phyloP scores from a whole-genome alignment of 2,329 filamentous ascomycete species.

The Pseudogymnoascus sp. region DNA sequence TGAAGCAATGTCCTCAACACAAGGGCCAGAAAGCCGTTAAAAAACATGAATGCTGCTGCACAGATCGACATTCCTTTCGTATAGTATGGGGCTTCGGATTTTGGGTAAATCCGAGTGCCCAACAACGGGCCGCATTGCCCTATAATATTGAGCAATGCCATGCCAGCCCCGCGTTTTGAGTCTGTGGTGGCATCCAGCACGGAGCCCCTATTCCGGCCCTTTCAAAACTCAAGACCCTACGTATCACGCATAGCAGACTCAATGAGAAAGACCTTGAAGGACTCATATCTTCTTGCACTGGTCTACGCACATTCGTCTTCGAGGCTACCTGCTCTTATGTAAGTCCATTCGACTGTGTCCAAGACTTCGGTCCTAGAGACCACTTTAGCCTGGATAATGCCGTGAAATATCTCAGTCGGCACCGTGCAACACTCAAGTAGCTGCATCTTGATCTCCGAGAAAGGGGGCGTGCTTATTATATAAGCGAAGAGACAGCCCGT shows the following conservation, averaged over 20 bases:
- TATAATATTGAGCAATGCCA: slow-evolving; percentile 58
- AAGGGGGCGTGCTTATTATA: not conserved
- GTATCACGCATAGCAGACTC: not conserved
- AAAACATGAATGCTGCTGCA: slow-evolving; percentile 49
- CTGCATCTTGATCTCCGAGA: not conserved
- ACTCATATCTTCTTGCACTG: not conserved
- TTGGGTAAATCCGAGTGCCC: slow-evolving; percentile 55
- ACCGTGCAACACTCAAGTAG: not conserved
- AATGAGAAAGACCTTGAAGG: not conserved
- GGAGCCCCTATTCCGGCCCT: not conserved
- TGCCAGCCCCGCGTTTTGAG: slow-evolving; percentile 55
- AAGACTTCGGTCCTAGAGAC: not conserved
- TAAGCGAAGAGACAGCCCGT: not conserved
- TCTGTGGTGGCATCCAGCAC: slow-evolving; percentile 29
- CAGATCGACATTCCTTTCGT: slow-evolving; percentile 51
- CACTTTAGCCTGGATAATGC: not conserved
- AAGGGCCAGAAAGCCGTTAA: slow-evolving; percentile 47
- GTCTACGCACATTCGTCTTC: not conserved
- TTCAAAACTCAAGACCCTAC: not conserved
- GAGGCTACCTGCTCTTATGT: not conserved
- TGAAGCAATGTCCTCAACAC: slow-evolving; percentile 44
- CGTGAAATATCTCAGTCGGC: not conserved
- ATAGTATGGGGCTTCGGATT: slow-evolving; percentile 35
- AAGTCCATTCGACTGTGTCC: not conserved
- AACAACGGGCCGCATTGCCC: slow-evolving; percentile 57